These are phyloP conservation scores for Penicillium flavigenum DNA, from an alignment of 495 filamentous ascomycete genomes.

Conservation along the genomic window DNA sequence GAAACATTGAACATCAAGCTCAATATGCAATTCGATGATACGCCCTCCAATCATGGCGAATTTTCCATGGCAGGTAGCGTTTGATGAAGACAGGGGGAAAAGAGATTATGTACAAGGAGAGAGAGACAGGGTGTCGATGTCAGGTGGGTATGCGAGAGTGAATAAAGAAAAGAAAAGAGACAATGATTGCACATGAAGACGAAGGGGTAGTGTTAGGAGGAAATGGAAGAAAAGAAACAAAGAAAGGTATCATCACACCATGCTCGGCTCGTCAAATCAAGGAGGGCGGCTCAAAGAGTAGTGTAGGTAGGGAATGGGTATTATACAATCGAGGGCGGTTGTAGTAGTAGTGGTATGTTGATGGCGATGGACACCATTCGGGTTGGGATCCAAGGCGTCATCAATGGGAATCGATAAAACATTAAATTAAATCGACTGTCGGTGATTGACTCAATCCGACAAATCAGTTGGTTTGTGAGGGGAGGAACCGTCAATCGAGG, in stretches of 20 bases:
- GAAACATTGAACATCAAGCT: slow-evolving; percentile 8
- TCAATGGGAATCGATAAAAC: slow-evolving; percentile 40
- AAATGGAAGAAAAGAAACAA: slow-evolving; percentile 18
- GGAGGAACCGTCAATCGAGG: slow-evolving; percentile 27
- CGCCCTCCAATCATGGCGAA: slow-evolving; percentile 17
- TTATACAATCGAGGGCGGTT: slow-evolving; percentile 31
- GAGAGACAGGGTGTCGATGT: slow-evolving; percentile 2
- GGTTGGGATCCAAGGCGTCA: slow-evolving; percentile 28
- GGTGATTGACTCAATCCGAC: slow-evolving; percentile 27
- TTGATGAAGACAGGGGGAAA: slow-evolving; percentile 12
- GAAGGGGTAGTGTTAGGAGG: slow-evolving; percentile 6
- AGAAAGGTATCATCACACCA: slow-evolving; percentile 35
- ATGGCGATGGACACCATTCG: slow-evolving; percentile 2
- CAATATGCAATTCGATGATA: slow-evolving; percentile 24
- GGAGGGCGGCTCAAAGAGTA: slow-evolving; percentile 18
- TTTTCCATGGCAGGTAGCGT: slow-evolving; percentile 17
- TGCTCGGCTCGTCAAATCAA: slow-evolving; percentile 34
- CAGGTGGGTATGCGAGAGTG: slow-evolving; percentile 22
- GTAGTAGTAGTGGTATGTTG: slow-evolving; percentile 15
- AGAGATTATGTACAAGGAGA: slow-evolving; percentile 34
- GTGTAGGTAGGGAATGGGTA: slow-evolving; percentile 22
- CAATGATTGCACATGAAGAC: slow-evolving; percentile 20
- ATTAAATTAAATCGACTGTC: slow-evolving; percentile 36
- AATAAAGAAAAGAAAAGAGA: slow-evolving; percentile 2
- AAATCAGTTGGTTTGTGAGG: slow-evolving; percentile 32